These are phyloP conservation scores for Leccinum rimulosum DNA, from an alignment of 768 basidiomycete genomes.

Conservation along the genomic window DNA sequence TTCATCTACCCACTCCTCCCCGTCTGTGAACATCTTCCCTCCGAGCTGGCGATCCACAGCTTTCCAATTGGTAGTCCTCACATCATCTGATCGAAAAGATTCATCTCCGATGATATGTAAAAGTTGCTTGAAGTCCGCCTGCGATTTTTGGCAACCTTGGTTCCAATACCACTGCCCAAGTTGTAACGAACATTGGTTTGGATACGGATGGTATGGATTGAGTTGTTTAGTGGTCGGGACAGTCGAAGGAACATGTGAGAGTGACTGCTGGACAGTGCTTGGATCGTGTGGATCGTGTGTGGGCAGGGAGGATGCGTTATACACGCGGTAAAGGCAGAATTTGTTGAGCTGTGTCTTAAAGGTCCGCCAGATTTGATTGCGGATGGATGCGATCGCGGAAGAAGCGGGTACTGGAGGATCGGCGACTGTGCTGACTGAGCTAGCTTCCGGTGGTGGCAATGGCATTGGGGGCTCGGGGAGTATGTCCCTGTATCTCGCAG, in stretches of 20 bases:
- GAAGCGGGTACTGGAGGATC: neutral
- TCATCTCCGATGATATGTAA: neutral
- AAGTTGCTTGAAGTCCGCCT: neutral
- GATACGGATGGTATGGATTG: neutral
- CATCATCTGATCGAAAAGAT: neutral
- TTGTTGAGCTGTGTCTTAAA: neutral
- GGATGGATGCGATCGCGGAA: neutral
- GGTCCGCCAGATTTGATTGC: neutral
- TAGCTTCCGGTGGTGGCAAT: neutral
- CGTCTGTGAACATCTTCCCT: neutral
- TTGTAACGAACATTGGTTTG: neutral
- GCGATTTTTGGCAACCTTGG: neutral
- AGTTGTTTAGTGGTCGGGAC: neutral
- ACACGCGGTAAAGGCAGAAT: neutral
- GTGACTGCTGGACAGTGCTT: neutral
- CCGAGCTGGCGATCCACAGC: neutral
- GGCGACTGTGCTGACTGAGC: neutral
- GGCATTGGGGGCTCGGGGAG: neutral
- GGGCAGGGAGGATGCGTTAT: neutral
- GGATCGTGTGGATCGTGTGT: neutral
- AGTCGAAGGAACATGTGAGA: neutral
- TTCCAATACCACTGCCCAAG: neutral
- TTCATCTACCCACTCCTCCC: neutral
- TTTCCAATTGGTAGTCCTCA: neutral
- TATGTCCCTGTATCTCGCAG: neutral